Evolutionary conservation across 805 yeast genomes (phyloP).

Genomic region (Spathaspora passalidarum): DNA sequence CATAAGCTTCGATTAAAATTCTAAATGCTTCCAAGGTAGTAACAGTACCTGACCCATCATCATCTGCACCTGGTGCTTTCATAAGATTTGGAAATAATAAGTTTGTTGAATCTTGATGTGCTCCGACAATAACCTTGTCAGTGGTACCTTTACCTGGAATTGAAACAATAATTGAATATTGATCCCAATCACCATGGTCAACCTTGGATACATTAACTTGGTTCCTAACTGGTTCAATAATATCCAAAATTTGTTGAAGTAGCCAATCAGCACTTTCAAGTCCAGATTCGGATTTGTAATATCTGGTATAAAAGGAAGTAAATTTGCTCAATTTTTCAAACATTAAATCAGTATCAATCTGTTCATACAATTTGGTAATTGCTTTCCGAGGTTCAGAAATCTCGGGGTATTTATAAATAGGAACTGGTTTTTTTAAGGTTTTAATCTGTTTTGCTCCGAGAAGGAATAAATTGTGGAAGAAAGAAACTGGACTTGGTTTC

Average conservation of each 20-base stretch:
- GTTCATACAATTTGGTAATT: constrained; percentile 39
- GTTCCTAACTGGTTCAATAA: constrained; percentile 24
- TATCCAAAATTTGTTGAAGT: constrained; percentile 43
- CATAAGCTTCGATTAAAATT: constrained; percentile 43
- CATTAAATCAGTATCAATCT: constrained; percentile 48
- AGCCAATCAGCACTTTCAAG: constrained; percentile 71
- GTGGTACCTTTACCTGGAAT: constrained; percentile 47
- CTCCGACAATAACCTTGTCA: constrained; percentile 72
- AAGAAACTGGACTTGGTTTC: constrained; percentile 7
- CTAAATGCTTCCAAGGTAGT: constrained; percentile 76
- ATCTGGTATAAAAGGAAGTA: constrained; percentile 71
- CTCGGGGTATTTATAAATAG: constrained; percentile 52
- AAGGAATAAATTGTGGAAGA: constrained; percentile 13
- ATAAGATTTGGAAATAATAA: constrained; percentile 63
- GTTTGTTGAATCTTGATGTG: constrained; percentile 86
- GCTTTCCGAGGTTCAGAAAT: constrained; percentile 30
- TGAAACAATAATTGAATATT: constrained; percentile 68
- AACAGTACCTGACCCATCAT: constrained; percentile 85
- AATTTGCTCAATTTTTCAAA: constrained; percentile 56
- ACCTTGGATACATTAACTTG: constrained; percentile 44
- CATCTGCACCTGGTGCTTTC: constrained; percentile 94
- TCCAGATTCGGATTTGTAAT: constrained; percentile 73
- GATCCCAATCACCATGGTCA: constrained; percentile 70
- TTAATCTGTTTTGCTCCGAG: constrained; percentile 26
- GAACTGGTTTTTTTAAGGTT: constrained; percentile 21